Conservation (phyloP, 2,329 filamentous ascomycete species). For the Dothistroma septosporum region DNA sequence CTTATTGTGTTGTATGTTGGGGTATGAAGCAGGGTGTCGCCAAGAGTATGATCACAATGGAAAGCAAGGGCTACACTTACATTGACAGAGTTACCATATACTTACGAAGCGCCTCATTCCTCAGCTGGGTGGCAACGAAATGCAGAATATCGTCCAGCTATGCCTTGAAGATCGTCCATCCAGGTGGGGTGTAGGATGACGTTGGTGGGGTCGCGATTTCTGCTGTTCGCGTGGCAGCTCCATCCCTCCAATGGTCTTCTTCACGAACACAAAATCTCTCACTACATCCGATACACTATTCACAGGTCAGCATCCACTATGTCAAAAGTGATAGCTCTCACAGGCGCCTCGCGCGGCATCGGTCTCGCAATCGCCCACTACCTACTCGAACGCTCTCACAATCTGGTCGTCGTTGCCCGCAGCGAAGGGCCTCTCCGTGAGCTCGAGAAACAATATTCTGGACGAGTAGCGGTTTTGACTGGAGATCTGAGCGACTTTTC, state of each 20-base stretch:
- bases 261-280: background rate
- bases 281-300: background rate
- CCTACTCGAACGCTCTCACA: constrained; percentile 50
- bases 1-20: background rate
- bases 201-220: background rate
- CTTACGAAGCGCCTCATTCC: background rate
- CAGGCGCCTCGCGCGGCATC: constrained; percentile 64
- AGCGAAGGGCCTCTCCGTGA: constrained; percentile 51
- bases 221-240: background rate
- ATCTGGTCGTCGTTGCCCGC: constrained; percentile 55
- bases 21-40: background rate
- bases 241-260: background rate
- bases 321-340: constrained; percentile 50
- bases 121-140: background rate
- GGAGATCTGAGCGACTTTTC: constrained; percentile 55
- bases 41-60: background rate
- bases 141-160: background rate
- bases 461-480: constrained; percentile 51
- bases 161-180: background rate
- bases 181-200: background rate
- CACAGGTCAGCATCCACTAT: constrained; percentile 10
- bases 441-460: constrained; percentile 51
- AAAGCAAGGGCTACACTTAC: background rate
- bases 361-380: constrained; percentile 58
- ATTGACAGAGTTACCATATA: background rate